Evolutionary conservation across 1,139 yeast genomes (phyloP), one percentile per base, ranked within the genome.

Genomic region (Pichia cactophila): DNA sequence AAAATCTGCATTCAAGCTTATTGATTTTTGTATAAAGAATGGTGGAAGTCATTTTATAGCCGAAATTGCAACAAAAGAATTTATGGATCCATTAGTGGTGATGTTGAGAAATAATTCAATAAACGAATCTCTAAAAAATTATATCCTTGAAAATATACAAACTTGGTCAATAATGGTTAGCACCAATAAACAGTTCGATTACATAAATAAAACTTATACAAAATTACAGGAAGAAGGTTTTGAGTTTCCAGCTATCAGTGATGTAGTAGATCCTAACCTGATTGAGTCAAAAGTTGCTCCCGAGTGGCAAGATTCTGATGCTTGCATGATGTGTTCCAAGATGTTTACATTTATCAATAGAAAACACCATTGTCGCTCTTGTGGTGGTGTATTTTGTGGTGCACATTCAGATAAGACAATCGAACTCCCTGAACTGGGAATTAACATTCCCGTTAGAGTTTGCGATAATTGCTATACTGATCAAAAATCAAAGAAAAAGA

Each of bases 281-380:
- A 80, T 90, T 49, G 97, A 92, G 62, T 79, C 96, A 1, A 86
- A 83, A 54, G 90, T 92, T 5, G 97, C 99, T 3, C 98, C 98
- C 0, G 97, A 90, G 60, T 92, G 99, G 99, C 83, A 86, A 26
- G 98, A 94, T 61, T 83, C 89, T 17, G 96, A 89, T 60, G 88
- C 87, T 12, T 92, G 99, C 65, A 90, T 94, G 97, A 81, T 87
- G 52, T 88, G 97, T 60, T 89, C 95, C 49, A 80, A 75, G 37
- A 71, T 83, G 14, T 92, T 92, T 61, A 74, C 94, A 2, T 77
- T 90, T 66, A 72, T 90, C 56, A 89, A 87, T 64, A 75, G 99
- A 60, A 89, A 92, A 63, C 99, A 92, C 65, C 98, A 92, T 67
- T 92, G 98, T 64, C 76, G 98, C 50, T 86, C 95, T 47, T 92